These are phyloP conservation scores for Hyaloscypha variabilis DNA, from an alignment of 495 filamentous ascomycete genomes.

Conservation along the genomic window DNA sequence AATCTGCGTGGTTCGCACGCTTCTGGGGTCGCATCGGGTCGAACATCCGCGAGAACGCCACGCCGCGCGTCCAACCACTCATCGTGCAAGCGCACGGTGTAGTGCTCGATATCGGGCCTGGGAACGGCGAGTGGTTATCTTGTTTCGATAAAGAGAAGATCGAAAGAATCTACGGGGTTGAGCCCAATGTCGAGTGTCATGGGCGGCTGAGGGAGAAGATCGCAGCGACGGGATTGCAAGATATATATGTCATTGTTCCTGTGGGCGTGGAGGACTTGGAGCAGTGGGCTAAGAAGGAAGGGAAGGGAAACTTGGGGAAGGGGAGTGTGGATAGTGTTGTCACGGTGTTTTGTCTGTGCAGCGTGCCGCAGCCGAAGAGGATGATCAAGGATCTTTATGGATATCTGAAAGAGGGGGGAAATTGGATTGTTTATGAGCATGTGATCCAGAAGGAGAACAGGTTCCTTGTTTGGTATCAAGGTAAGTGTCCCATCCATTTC, in stretches of 20 bases:
- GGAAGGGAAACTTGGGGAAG: constrained; percentile 39
- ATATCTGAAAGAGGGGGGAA: constrained; percentile 66
- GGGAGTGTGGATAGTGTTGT: constrained; percentile 69
- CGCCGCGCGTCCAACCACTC: constrained; percentile 41
- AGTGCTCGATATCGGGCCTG: constrained; percentile 47
- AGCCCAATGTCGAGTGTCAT: constrained; percentile 65
- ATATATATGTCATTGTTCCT: constrained; percentile 66
- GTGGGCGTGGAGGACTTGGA: constrained; percentile 60
- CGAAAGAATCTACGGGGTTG: constrained; percentile 65
- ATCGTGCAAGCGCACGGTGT: constrained; percentile 33
- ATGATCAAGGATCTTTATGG: constrained; percentile 62
- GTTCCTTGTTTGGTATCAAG: constrained; percentile 50
- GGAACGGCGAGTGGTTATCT: constrained; percentile 48
- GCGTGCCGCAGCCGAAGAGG: constrained; percentile 62
- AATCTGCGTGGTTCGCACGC: constrained; percentile 48
- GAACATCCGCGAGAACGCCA: constrained; percentile 32
- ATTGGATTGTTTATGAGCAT: constrained; percentile 74
- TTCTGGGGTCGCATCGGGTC: constrained; percentile 51
- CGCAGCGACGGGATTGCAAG: constrained; percentile 49
- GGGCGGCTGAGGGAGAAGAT: constrained; percentile 47
- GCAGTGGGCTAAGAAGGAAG: constrained; percentile 26
- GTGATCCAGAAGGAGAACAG: constrained; percentile 53
- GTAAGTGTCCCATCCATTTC: constrained; percentile 49
- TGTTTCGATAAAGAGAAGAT: constrained; percentile 41
- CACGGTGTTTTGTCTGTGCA: constrained; percentile 71